phyloP scores from a whole-genome alignment of 306 rosid species.

The Castanopsis chinensis region DNA sequence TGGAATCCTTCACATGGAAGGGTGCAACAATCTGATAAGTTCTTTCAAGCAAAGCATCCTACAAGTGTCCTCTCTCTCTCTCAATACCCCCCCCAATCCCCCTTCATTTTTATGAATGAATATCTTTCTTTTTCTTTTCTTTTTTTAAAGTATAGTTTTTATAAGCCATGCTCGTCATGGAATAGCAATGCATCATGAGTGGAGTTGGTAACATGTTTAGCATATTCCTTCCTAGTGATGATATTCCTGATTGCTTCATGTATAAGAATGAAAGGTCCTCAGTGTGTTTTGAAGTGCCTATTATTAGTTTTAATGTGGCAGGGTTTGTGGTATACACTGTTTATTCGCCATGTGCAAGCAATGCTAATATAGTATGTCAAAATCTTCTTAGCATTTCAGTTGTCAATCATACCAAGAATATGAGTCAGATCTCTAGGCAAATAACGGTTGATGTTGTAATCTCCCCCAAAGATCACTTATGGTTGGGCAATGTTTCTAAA shows the following conservation, averaged over 20 bases:
- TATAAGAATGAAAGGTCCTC: neutral
- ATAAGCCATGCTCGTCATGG: too few species aligned
- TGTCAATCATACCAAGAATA: slow-evolving; percentile 5
- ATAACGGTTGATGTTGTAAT: neutral
- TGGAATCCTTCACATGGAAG: neutral
- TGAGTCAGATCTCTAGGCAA: neutral
- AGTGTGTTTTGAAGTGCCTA: neutral
- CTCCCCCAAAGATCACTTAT: slow-evolving; percentile 10
- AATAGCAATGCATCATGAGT: too few species aligned
- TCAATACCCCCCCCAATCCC: neutral
- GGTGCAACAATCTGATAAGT: slow-evolving; percentile 16
- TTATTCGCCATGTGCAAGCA: neutral
- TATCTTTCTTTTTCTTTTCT: too few species aligned
- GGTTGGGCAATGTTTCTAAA: slow-evolving; percentile 25
- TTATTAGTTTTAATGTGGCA: neutral
- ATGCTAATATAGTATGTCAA: neutral
- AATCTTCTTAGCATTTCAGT: neutral
- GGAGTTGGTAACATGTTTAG: too few species aligned
- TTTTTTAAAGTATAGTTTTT: too few species aligned
- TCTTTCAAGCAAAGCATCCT: slow-evolving; percentile 5
- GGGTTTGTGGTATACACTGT: neutral
- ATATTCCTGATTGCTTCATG: neutral
- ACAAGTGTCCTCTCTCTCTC: slow-evolving; percentile 13
- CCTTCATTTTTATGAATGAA: too few species aligned
- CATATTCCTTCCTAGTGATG: neutral